Percentiles rank a stretch among this genome's conserved stretches.
Conservation (phyloP, 2,329 filamentous ascomycete species). For the Apiospora phragmitis region DNA sequence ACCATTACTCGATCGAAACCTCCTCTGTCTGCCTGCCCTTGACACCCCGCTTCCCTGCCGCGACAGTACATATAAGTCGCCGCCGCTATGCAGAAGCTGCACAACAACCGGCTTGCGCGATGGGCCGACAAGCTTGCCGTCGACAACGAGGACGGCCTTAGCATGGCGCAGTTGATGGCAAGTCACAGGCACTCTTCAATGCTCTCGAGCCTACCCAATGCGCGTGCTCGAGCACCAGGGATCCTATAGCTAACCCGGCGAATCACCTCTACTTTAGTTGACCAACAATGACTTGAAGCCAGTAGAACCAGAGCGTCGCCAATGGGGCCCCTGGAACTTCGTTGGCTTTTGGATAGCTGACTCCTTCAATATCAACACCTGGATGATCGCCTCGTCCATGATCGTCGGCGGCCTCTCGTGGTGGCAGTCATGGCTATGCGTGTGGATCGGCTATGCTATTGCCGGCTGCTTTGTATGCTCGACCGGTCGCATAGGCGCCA, state of each 20-base stretch:
- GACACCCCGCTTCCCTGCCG: neutral
- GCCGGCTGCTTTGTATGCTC: slow-evolving; percentile 73
- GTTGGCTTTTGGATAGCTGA: slow-evolving; percentile 86
- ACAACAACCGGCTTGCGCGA: slow-evolving; percentile 39
- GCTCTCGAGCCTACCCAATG: neutral
- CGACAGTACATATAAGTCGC: neutral
- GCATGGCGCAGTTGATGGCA: slow-evolving; percentile 77
- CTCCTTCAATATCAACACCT: slow-evolving; percentile 87
- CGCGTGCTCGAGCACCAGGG: neutral
- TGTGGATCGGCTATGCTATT: slow-evolving; percentile 83
- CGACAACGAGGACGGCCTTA: slow-evolving; percentile 73
- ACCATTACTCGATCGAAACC: neutral
- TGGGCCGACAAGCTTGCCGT: slow-evolving; percentile 67
- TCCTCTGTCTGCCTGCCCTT: neutral
- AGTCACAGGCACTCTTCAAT: slow-evolving; percentile 19
- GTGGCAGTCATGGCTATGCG: slow-evolving; percentile 91
- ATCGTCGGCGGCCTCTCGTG: slow-evolving; percentile 77
- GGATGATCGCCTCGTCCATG: slow-evolving; percentile 90
- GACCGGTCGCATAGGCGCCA: slow-evolving; percentile 81
- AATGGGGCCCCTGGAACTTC: slow-evolving; percentile 88
- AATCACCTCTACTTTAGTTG: slow-evolving; percentile 47
- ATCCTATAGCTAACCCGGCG: neutral
- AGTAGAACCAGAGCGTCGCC: slow-evolving; percentile 75
- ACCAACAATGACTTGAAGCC: slow-evolving; percentile 80
- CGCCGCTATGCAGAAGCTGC: slow-evolving; percentile 22